Percentiles rank a stretch among this genome's conserved stretches.
Conservation (phyloP, 306 rosid species). For the Fragaria iinumae region DNA sequence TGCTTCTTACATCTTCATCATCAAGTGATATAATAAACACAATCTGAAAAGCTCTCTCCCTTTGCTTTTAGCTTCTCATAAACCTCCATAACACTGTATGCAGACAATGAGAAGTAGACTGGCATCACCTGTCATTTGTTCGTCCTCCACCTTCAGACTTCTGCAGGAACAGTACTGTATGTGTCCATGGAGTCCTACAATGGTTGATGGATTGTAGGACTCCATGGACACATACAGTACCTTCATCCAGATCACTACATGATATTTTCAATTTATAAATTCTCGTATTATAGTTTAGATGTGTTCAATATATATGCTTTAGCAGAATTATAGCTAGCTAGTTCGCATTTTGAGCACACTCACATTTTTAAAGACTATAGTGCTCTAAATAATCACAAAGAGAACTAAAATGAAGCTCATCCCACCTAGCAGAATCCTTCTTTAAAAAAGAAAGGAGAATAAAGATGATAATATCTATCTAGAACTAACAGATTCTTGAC, state of each 20-base stretch:
- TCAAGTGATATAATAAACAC: no score
- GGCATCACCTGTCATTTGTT: neutral
- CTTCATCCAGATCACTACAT: neutral
- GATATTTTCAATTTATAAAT: neutral
- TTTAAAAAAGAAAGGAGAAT: slow-evolving; percentile 37
- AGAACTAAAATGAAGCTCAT: slow-evolving; percentile 24
- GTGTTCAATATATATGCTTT: neutral
- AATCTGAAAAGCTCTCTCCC: no score
- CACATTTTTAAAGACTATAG: neutral
- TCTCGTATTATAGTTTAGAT: neutral
- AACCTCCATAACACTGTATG: no score
- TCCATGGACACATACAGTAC: no score
- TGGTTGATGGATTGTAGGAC: no score
- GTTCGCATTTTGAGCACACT: neutral
- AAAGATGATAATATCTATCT: slow-evolving; percentile 34
- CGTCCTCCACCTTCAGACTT: neutral
- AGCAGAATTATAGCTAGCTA: neutral
- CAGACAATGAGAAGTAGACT: neutral
- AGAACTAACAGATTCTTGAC: neutral
- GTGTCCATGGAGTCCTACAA: neutral
- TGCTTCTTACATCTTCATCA: no score
- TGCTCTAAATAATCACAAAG: slow-evolving; percentile 3
- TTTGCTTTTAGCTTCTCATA: no score
- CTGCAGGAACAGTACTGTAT: neutral
- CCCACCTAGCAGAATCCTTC: slow-evolving; percentile 40